Evolutionary conservation across 306 rosid genomes (phyloP), one percentile per base, ranked within the genome.

Genomic region (Purshia tridentata): DNA sequence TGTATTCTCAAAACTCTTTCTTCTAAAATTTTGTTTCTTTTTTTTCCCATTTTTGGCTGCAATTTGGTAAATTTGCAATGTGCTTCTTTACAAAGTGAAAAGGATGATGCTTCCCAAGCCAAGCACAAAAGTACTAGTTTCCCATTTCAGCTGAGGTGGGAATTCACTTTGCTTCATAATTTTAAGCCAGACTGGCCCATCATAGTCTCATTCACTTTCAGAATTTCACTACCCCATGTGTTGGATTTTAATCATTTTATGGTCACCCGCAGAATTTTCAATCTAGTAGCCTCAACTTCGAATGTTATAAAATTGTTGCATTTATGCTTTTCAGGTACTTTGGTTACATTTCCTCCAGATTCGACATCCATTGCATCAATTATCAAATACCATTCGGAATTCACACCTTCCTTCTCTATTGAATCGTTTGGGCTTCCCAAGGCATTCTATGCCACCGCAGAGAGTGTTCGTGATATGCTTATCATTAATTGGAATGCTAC

Each of bases 381-480:
- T 71, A 91, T 94, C 80, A 94, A 88, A 73, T 90, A 91, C 84
- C 99, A 89, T 78, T 88, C 93, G 45, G 97, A 91, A 86, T 91
- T 94, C 88, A 91, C 90, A 59, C 97, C 99, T 5, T 71, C 81
- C 72, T 94, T 89, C 85, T 91, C 97, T 73, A 91, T 92, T 1
- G 93, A 88, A 63, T 76, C 72, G 2, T 87, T 91, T 65, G 85
- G 80, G 22, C 91, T 84, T 81, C 91, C 93, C 3, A 88, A 85
- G 82, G 91, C 97, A 64, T 94, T 66, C 84, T 82, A 68, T 81
- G 95, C 97, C 55, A 91, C 99, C 63, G 97, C 95, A 23, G 95
- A 89, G 73, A 89, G 93, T 86, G 97, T 88, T 68, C 96, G 91
- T n/a, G 96, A 94, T 78, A 65, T 88, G 72, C 96, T 91, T 61